Evolutionary conservation across 345 rosid species (phyloP).

Genomic region (Triadica sebifera): DNA sequence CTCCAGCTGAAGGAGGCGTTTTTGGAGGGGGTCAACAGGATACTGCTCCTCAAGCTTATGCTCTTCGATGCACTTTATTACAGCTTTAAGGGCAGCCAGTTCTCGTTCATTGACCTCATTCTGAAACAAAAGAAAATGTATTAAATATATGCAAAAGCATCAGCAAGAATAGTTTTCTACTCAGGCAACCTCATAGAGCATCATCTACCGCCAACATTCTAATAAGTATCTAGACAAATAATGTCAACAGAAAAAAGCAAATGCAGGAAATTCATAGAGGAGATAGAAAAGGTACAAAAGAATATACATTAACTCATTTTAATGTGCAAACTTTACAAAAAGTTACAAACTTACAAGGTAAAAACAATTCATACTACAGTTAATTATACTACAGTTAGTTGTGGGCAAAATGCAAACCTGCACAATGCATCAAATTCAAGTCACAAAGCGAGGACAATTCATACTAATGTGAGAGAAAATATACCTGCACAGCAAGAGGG

Average conservation of each 20-base stretch:
- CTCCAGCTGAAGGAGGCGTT: slow-evolving; percentile 73
- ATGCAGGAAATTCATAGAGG: not conserved
- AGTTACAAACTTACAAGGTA: too few species aligned
- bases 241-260: not conserved
- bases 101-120: slow-evolving; percentile 81
- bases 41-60: slow-evolving; percentile 85
- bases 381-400: not conserved
- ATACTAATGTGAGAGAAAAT: slow-evolving; percentile 1
- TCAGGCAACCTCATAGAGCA: not conserved
- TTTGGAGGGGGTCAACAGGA: slow-evolving; percentile 66
- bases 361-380: too few species aligned
- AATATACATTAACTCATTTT: not conserved
- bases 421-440: not conserved
- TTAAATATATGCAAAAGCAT: slow-evolving; percentile 4
- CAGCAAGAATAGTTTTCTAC: not conserved
- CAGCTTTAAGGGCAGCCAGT: slow-evolving; percentile 74
- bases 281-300: not conserved
- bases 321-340: not conserved
- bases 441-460: not conserved
- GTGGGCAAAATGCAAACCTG: slow-evolving; percentile 3
- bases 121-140: slow-evolving; percentile 33
- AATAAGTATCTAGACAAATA: not conserved
- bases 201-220: not conserved
- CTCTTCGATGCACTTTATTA: slow-evolving; percentile 94
- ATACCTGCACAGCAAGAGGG: slow-evolving; percentile 58